Evolutionary conservation across 768 basidiomycete species (phyloP).

Genomic region (Mycena galopus): DNA sequence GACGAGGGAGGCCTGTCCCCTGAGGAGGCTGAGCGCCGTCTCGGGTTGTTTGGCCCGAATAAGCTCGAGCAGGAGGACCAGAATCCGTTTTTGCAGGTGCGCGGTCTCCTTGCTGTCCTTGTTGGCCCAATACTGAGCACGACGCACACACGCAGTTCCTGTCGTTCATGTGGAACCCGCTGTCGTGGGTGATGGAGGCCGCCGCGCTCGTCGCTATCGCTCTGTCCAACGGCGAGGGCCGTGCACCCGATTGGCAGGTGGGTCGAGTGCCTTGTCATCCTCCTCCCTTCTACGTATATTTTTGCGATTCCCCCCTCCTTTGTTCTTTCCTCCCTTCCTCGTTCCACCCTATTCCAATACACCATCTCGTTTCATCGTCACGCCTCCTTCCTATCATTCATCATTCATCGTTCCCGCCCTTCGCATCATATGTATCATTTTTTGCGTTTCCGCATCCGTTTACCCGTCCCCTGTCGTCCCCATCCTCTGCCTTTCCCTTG

Average conservation of each 20-base stretch:
- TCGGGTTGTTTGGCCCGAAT: slow-evolving; percentile 96
- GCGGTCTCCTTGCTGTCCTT: slow-evolving; percentile 22
- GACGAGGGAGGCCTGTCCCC: slow-evolving; percentile 80
- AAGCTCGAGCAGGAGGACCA: slow-evolving; percentile 93
- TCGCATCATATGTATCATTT: too few species aligned
- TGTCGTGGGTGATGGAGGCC: slow-evolving; percentile 99
- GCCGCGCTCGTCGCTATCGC: slow-evolving; percentile 95
- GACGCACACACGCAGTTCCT: slow-evolving; percentile 68
- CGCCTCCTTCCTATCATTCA: too few species aligned
- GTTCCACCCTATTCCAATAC: too few species aligned
- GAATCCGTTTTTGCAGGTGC: slow-evolving; percentile 91
- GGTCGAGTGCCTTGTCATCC: neutral
- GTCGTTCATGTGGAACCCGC: slow-evolving; percentile 99
- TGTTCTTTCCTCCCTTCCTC: neutral
- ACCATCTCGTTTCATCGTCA: too few species aligned
- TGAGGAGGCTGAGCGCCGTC: slow-evolving; percentile 85
- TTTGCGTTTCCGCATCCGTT: too few species aligned
- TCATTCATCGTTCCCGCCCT: too few species aligned
- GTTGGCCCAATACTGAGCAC: neutral
- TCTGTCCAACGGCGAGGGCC: slow-evolving; percentile 90
- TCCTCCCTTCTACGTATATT: too few species aligned
- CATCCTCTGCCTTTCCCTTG: too few species aligned
- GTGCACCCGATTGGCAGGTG: slow-evolving; percentile 90
- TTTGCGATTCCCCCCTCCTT: neutral
- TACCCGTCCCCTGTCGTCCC: too few species aligned